These are phyloP conservation scores for Jackrogersella multiformis DNA, from an alignment of 495 filamentous ascomycete species.

Conservation along the genomic window DNA sequence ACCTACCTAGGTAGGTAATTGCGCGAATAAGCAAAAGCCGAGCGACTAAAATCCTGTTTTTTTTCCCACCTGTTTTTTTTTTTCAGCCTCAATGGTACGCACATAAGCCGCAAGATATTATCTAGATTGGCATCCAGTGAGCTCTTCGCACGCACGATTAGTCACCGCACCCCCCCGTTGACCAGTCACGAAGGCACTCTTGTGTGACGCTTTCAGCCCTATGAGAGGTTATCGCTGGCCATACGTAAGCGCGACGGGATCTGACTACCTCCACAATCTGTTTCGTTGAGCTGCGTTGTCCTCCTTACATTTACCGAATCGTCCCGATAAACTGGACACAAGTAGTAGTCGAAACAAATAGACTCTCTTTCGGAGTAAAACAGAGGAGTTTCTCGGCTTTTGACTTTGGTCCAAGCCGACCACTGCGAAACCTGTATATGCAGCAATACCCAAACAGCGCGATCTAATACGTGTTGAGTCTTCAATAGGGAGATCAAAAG, in stretches of 20 bases:
- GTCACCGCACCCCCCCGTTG: conserved; percentile 8
- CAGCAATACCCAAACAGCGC: conserved; percentile 26
- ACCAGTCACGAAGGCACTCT: conserved; percentile 30
- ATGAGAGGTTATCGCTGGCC: conserved; percentile 32
- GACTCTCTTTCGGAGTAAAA: not conserved
- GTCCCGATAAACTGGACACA: conserved; percentile 22
- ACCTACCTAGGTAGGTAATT: too few relatives aligned
- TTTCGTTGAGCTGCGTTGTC: conserved; percentile 29
- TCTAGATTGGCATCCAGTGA: conserved; percentile 35
- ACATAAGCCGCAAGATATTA: conserved; percentile 36
- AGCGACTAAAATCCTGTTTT: not conserved
- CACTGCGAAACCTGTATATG: conserved; percentile 22
- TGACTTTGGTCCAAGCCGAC: conserved; percentile 14
- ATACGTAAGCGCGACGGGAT: conserved; percentile 36
- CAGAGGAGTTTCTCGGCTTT: not conserved
- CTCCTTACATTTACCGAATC: conserved; percentile 23
- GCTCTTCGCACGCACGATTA: conserved; percentile 27
- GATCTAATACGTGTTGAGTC: conserved; percentile 27
- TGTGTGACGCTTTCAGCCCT: conserved; percentile 38
- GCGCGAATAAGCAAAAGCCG: conserved; percentile 12
- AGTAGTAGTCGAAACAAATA: not conserved
- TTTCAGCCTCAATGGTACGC: conserved; percentile 27
- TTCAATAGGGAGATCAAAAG: conserved; percentile 8
- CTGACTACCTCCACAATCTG: conserved; percentile 26
- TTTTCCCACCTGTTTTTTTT: too few relatives aligned